Evolutionary conservation across 306 rosid genomes (phyloP).

Genomic region (Trifolium subterraneum): DNA sequence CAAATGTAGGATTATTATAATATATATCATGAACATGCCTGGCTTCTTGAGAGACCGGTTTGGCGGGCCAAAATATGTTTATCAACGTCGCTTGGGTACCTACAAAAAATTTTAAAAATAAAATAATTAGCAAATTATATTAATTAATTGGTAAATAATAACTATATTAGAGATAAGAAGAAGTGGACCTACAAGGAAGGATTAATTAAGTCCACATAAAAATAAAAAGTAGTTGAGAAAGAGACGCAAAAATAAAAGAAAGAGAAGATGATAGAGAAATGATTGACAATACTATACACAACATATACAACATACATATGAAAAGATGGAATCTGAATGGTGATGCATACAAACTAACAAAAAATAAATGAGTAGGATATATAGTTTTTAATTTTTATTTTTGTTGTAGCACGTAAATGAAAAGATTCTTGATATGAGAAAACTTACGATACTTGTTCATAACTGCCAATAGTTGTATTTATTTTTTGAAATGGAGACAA

Average conservation of each 20-base stretch:
- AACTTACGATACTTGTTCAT: slow-evolving; percentile 16
- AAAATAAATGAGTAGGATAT: slow-evolving; percentile 49
- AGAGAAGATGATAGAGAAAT: slow-evolving; percentile 36
- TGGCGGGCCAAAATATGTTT: slow-evolving; percentile 95
- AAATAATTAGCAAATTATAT: background rate
- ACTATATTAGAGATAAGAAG: slow-evolving; percentile 32
- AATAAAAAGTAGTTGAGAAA: slow-evolving; percentile 38
- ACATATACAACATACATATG: slow-evolving; percentile 17
- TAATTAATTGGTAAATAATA: too few species aligned
- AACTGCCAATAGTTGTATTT: slow-evolving; percentile 36
- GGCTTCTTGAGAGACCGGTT: slow-evolving; percentile 99
- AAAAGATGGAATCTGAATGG: slow-evolving; percentile 65
- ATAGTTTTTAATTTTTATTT: slow-evolving; percentile 17
- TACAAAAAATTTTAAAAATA: slow-evolving; percentile 46
- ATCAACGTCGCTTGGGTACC: slow-evolving; percentile 98
- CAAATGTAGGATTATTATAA: background rate
- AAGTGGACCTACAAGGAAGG: slow-evolving; percentile 44
- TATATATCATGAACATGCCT: slow-evolving; percentile 64
- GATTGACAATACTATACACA: slow-evolving; percentile 46
- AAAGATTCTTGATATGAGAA: slow-evolving; percentile 44
- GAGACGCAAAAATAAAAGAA: background rate
- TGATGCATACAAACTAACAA: slow-evolving; percentile 64
- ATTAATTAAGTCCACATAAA: slow-evolving; percentile 40
- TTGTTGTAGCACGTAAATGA: slow-evolving; percentile 32
- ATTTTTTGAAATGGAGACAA: slow-evolving; percentile 32